phyloP scores from a whole-genome alignment of 345 rosid genomes.

The Eucalyptus marginata region DNA sequence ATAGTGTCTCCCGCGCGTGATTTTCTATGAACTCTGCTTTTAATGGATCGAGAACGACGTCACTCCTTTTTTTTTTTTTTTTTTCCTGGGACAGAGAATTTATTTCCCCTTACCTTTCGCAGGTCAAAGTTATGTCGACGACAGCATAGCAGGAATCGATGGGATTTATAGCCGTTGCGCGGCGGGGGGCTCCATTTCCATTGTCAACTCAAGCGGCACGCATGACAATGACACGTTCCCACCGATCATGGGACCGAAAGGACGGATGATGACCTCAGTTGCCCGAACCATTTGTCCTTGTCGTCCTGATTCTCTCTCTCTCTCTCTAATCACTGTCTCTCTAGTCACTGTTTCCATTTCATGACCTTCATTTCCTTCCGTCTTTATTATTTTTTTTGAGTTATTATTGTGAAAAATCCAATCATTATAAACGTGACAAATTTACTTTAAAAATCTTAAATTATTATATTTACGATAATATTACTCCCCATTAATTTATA shows the following conservation, averaged over 20 bases:
- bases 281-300: background rate
- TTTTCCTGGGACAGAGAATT: background rate
- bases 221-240: background rate
- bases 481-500: no score
- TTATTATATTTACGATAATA: no score
- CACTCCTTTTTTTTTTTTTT: background rate
- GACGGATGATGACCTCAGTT: background rate
- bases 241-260: background rate
- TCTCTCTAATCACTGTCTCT: background rate
- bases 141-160: background rate
- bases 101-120: background rate
- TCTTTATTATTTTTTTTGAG: background rate
- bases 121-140: background rate
- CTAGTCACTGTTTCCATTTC: background rate
- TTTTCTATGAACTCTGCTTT: background rate
- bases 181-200: background rate
- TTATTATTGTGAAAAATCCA: fast-evolving
- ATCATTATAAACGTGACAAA: fast-evolving
- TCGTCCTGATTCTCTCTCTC: background rate
- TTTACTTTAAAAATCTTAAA: no score
- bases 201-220: background rate
- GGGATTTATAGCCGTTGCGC: background rate
- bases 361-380: background rate
- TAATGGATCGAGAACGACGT: background rate
- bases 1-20: background rate